These are phyloP conservation scores for Emmonsia crescens DNA, from an alignment of 2,329 filamentous ascomycete species.

Conservation along the genomic window DNA sequence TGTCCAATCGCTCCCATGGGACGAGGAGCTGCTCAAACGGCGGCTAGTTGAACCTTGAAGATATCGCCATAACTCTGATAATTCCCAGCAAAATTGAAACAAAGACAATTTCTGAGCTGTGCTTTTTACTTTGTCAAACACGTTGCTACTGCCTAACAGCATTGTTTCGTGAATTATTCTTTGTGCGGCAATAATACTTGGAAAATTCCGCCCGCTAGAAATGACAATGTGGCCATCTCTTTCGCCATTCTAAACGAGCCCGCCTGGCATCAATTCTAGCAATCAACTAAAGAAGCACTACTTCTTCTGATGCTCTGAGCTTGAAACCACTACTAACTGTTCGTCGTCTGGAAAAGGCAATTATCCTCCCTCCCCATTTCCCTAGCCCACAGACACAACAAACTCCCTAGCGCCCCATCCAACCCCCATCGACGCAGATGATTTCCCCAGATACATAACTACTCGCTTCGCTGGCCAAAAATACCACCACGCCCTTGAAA, in stretches of 20 bases:
- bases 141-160: not conserved
- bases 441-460: constrained; percentile 42
- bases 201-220: not conserved
- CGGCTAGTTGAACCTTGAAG: too few relatives aligned
- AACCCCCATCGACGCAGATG: constrained; percentile 77
- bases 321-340: not conserved
- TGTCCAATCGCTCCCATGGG: not conserved
- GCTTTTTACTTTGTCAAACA: not conserved
- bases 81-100: not conserved
- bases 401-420: constrained; percentile 64
- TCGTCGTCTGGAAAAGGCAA: not conserved
- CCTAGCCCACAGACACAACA: not conserved
- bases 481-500: constrained; percentile 15
- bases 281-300: not conserved
- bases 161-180: not conserved
- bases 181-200: not conserved
- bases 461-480: constrained; percentile 16
- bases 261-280: not conserved
- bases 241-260: not conserved
- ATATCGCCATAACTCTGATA: not conserved
- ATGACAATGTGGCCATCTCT: not conserved
- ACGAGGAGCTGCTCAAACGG: not conserved
- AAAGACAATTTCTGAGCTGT: too few relatives aligned
- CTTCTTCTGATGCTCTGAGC: not conserved
- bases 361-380: not conserved